Conservation (phyloP, 805 yeast species). For the Kockiozyma suomiensis region DNA sequence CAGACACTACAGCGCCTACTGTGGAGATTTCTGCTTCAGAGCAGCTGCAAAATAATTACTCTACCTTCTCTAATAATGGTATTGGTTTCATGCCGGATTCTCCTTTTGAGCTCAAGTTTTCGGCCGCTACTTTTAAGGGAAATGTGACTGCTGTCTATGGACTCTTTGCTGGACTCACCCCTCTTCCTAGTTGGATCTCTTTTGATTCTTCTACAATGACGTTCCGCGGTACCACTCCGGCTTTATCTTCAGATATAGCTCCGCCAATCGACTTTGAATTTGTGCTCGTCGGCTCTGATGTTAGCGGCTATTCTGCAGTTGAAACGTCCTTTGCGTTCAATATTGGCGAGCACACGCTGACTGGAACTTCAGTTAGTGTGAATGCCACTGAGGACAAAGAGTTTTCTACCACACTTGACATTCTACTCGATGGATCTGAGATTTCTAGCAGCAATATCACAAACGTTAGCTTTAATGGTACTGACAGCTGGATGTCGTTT, state of each 20-base stretch:
- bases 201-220: slow-evolving; percentile 65
- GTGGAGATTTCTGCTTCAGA: slow-evolving; percentile 51
- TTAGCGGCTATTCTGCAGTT: slow-evolving; percentile 70
- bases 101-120: slow-evolving; percentile 65
- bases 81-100: slow-evolving; percentile 73
- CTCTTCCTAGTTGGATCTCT: slow-evolving; percentile 86
- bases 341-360: slow-evolving; percentile 86
- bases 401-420: slow-evolving; percentile 52
- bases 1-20: slow-evolving; percentile 53
- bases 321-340: slow-evolving; percentile 68
- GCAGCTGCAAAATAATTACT: slow-evolving; percentile 61
- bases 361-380: slow-evolving; percentile 55
- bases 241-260: slow-evolving; percentile 81
- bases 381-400: slow-evolving; percentile 67
- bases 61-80: slow-evolving; percentile 73
- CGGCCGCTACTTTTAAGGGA: slow-evolving; percentile 60
- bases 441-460: slow-evolving; percentile 59
- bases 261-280: slow-evolving; percentile 76
- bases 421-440: slow-evolving; percentile 62
- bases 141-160: slow-evolving; percentile 74
- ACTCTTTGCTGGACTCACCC: slow-evolving; percentile 75
- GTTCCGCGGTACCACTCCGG: slow-evolving; percentile 86
- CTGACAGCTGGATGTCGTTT: slow-evolving; percentile 70
- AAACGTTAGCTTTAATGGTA: slow-evolving; percentile 55
- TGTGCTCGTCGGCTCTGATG: slow-evolving; percentile 77